Evolutionary conservation across 129 eudicot genomes (phyloP).

Genomic region (Logfia minima): DNA sequence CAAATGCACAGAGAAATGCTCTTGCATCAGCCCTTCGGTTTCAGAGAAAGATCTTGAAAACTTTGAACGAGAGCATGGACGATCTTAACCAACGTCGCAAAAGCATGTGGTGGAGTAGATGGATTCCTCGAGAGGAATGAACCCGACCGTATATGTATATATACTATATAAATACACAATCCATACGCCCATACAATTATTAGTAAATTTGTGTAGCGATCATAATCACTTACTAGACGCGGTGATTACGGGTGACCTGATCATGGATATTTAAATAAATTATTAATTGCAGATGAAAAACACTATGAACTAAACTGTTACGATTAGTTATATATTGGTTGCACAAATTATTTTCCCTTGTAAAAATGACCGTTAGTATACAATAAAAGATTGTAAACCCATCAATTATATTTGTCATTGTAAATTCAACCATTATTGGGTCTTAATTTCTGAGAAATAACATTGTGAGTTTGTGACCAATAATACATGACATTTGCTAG

Average conservation of each 20-base stretch:
- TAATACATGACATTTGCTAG: constrained; percentile 21
- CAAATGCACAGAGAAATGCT: constrained; percentile 67
- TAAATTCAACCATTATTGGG: not conserved
- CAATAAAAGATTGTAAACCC: not conserved
- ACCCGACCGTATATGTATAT: constrained; percentile 22
- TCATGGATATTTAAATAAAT: not conserved
- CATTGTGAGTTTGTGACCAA: not conserved
- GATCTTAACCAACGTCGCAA: constrained; percentile 63
- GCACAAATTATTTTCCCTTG: too few species aligned
- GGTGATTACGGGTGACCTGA: not conserved
- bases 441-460: constrained; percentile 8
- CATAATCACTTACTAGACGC: not conserved
- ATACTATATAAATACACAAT: constrained; percentile 24
- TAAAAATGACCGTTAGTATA: too few species aligned
- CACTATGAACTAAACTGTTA: too few species aligned
- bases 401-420: not conserved
- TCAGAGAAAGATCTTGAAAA: constrained; percentile 66
- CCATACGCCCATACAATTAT: constrained; percentile 20
- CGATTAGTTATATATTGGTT: too few species aligned
- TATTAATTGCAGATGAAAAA: not conserved
- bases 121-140: constrained; percentile 99
- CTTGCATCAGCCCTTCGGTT: constrained; percentile 86
- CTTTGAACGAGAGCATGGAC: constrained; percentile 77
- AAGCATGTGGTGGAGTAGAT: constrained; percentile 98
- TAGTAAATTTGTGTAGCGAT: constrained; percentile 39